Percentiles rank a stretch among this genome's conserved stretches.
Conservation (phyloP, 2,329 filamentous ascomycete genomes). For the Ophiognomonia clavigignenti-juglandacearum region DNA sequence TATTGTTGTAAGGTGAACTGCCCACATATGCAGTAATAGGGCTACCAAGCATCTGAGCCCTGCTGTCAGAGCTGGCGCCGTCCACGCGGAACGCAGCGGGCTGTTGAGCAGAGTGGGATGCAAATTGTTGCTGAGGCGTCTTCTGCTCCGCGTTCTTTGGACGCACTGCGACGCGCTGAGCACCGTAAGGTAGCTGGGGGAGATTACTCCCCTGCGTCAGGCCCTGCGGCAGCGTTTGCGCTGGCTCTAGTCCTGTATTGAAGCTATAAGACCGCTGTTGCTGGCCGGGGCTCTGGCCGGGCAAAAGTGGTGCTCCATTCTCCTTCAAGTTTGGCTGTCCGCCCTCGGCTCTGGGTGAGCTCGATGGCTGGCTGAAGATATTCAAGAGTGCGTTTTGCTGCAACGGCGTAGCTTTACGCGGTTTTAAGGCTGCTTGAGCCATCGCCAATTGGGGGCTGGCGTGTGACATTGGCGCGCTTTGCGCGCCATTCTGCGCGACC, state of each 20-base stretch:
- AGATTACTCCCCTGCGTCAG: slow-evolving; percentile 27
- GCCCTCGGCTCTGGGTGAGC: slow-evolving; percentile 17
- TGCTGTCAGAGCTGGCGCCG: neutral
- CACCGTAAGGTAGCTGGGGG: slow-evolving; percentile 13
- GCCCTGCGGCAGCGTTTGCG: slow-evolving; percentile 22
- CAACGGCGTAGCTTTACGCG: slow-evolving; percentile 25
- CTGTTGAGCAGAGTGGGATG: neutral
- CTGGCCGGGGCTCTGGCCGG: slow-evolving; percentile 10
- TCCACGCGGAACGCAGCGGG: neutral
- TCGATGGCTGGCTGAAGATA: slow-evolving; percentile 46
- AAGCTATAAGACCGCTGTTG: neutral
- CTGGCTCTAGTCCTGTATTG: slow-evolving; percentile 17
- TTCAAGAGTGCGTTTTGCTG: slow-evolving; percentile 47
- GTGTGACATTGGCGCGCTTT: neutral
- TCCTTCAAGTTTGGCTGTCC: slow-evolving; percentile 6
- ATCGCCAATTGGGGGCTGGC: slow-evolving; percentile 3
- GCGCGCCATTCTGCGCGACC: neutral
- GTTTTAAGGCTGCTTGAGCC: slow-evolving; percentile 7
- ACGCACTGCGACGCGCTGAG: slow-evolving; percentile 3
- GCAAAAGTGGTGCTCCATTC: slow-evolving; percentile 1
- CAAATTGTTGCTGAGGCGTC: neutral
- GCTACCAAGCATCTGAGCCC: neutral
- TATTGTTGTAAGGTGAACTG: slow-evolving; percentile 5
- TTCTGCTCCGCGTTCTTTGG: neutral
- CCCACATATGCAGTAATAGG: neutral